Conservation (phyloP, 805 yeast genomes). For the Wickerhamiella slavikovae region DNA sequence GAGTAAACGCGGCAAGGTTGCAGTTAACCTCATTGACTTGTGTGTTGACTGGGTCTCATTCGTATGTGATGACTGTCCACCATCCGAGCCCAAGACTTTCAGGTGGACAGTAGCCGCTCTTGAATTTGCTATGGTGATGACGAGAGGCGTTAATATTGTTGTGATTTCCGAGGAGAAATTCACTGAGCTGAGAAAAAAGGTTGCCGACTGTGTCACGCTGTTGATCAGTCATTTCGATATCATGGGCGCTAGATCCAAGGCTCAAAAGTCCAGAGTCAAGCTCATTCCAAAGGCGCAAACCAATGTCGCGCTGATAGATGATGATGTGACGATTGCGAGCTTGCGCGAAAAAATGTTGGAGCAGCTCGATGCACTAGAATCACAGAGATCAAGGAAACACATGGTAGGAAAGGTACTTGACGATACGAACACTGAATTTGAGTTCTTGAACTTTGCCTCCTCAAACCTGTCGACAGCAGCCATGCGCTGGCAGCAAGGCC, state of each 20-base stretch:
- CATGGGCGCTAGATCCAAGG: conserved; percentile 89
- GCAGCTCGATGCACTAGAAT: conserved; percentile 45
- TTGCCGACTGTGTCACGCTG: conserved; percentile 85
- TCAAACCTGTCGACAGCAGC: conserved; percentile 77
- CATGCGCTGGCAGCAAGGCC: conserved; percentile 93
- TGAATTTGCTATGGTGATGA: conserved; percentile 90
- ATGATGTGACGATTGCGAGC: conserved; percentile 31
- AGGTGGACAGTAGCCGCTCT: conserved; percentile 92
- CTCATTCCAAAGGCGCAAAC: conserved; percentile 9
- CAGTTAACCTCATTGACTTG: conserved; percentile 49
- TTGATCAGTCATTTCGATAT: conserved; percentile 91
- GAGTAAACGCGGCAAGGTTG: conserved; percentile 42
- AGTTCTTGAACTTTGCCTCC: conserved; percentile 66
- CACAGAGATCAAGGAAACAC: conserved; percentile 26
- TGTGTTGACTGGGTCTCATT: conserved; percentile 85
- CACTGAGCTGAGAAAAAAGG: conserved; percentile 47
- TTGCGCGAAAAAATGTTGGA: conserved; percentile 49
- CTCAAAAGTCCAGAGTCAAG: conserved; percentile 20
- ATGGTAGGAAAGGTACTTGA: conserved; percentile 78
- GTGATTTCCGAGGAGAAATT: conserved; percentile 65
- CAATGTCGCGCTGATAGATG: conserved; percentile 29
- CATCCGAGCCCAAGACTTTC: conserved; percentile 77
- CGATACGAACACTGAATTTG: conserved; percentile 69
- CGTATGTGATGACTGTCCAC: conserved; percentile 84
- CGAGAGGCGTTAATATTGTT: conserved; percentile 72